Base-by-base conservation (phyloP, 2,329 filamentous ascomycete genomes). In the Tolypocladium nubicola region DNA sequence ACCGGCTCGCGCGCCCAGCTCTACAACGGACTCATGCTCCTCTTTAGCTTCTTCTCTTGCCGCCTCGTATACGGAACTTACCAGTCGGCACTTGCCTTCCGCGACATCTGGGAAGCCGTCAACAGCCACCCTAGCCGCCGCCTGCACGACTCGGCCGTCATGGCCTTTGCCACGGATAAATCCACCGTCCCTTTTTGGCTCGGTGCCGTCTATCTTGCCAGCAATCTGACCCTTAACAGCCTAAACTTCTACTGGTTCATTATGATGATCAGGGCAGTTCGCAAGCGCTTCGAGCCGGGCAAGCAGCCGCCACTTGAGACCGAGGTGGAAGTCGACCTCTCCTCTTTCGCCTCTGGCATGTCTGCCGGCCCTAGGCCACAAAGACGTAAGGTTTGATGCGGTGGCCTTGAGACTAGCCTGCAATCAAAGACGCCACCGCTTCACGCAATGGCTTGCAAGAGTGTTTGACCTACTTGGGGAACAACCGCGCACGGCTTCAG, bases 191-290 rank as follows among this genome's bases (percentile, higher is more conserved):
- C 89, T 0, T 38, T 83, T 1, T 93, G 89, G 89, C 76, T 94
- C 26, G 84, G 82, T 1, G 73, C 71, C 16, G 74, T 83, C 35
- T 94, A 94, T 67, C 71, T 91, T 8, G 78, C 77, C 11, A 85
- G 83, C 66, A 94, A 94, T 69, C 56, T 89, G 23, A 81, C 82
- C 0, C 79, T 95, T 33, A 93, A 91, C 67, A 78, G 80, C 14
- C 75, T 95, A 55, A 95, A 95, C 73, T 85, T 89, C 66, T 89
- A 86, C 73, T 95, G 90, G 90, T 94, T 93, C 69, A 78, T 84
- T 66, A 90, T 90, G 80, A 95, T 95, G 90, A 85, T 95, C 61
- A 79, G 83, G 59, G 88, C 89, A 10, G 83, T 94, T 14, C 79
- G 85, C 59, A 91, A 89, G 75, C 80, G 89, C 33, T 94, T 94